Base-by-base conservation (phyloP, 345 rosid species). In the Passiflora organensis region DNA sequence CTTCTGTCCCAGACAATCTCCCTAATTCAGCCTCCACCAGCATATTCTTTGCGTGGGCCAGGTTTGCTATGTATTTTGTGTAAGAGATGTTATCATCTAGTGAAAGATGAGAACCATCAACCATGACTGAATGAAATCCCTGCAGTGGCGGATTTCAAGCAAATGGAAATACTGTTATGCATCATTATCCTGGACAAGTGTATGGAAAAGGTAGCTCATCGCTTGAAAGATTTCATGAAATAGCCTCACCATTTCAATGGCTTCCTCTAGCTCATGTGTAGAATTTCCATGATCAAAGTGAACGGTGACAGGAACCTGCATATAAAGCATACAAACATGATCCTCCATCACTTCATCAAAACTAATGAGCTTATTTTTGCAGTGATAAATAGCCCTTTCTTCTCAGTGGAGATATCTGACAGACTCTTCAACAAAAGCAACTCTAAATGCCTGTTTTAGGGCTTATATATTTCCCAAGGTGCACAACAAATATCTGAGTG, bases 101-200 rank as follows among this genome's bases (percentile, higher is more conserved):
- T 60, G 90, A 64, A 60, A 91, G 98, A 79, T 88, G 88, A 34
- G 98, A 91, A 62, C 90, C 98, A 68, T 91, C 96, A 58, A 78
- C 96, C 98, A 88, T 91, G 38, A 91, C 80, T 13, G 98, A 91
- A 73, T 88, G 84, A 62, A 88, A 86, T 64, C 96, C 96, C 98
- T 91, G 46, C 48, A 54, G 36, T 23, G 38, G 41, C 28, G 37
- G 52, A 63, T 51, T n/a, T n/a, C 43, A 62, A 34, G 32, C 25
- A 53, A 64, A 62, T 32, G 62, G 21, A 60, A 41, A 48, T 48
- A 58, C 45, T 16, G 17, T 55, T 17, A 48, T 41, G 38, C 57
- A 58, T 48, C 25, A 24, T 23, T 53, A 59, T 24, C 10, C n/a
- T 12, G 23, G 44, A n/a, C 9, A 28, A 19, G 55, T 8, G 38